phyloP scores from a whole-genome alignment of 2,329 filamentous ascomycete species.

The Penicillium sp. region DNA sequence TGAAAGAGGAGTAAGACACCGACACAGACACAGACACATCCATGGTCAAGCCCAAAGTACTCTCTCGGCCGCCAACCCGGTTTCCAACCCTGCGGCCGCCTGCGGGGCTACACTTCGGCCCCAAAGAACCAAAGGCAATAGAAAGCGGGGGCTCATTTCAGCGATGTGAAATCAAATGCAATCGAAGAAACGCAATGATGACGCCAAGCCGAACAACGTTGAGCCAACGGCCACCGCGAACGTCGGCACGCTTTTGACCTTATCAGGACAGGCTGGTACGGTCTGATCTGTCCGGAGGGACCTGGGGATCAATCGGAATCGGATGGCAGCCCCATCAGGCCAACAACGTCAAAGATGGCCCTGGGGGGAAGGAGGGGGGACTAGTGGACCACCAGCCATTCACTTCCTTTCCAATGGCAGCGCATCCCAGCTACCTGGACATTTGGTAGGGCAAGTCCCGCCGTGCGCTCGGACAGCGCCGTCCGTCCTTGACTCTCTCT shows the following conservation, averaged over 20 bases:
- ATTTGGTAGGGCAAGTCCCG: constrained; percentile 1
- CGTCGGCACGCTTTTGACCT: constrained; percentile 4
- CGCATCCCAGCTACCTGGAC: constrained; percentile 12
- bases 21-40: not conserved
- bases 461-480: constrained; percentile 6
- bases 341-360: not conserved
- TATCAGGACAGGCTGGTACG: not conserved
- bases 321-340: not conserved
- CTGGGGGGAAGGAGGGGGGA: not conserved
- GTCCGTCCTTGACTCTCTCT: not conserved
- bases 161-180: not conserved
- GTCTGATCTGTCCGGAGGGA: not conserved
- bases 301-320: too few relatives aligned
- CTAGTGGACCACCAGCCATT: not conserved
- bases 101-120: constrained; percentile 2
- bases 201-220: not conserved
- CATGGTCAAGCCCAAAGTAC: not conserved
- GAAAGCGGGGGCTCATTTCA: constrained; percentile 5
- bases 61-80: constrained; percentile 1
- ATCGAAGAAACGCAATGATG: constrained; percentile 1
- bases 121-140: constrained; percentile 1
- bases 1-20: not conserved
- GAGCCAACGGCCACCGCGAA: constrained; percentile 12
- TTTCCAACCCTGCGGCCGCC: constrained; percentile 4
- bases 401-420: constrained; percentile 4